Base-by-base conservation (phyloP, 352 stramenopile genomes). In the Phytophthora chlamydospora region DNA sequence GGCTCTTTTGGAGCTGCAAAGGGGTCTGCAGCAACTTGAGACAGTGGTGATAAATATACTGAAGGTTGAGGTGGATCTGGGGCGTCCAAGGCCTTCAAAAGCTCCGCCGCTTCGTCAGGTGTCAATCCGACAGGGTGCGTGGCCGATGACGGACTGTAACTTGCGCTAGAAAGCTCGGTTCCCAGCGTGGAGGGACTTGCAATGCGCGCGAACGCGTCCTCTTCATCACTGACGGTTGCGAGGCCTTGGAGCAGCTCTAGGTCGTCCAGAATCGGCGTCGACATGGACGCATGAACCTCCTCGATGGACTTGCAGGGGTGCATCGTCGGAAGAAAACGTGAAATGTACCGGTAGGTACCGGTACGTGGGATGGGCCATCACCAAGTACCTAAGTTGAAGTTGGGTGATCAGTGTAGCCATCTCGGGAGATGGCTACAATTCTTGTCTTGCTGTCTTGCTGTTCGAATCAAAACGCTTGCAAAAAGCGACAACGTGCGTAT, bases 41-140 rank as follows among this genome's bases (percentile, higher is more conserved):
- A 55, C 13, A 10, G 4, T 48, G 24, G 0, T 6, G 13, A 31
- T 50, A 35, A 1, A 14, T 40, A 11, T 36, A 13, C 5, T 27
- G 21, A 8, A 44, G 48, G 49, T 57, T 73, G 39, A 19, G 21
- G 50, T 14, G 50, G 17, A 13, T 62, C 39, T 1, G 64, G 58
- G 4, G 63, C 42, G 13, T 73, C 68, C 58, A 76, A 62, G 11
- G 60, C 62, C 17, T 61, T 66, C 12, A 76, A 64, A 47, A 76
- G 63, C 33, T 71, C 63, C 14, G 58, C 41, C 14, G 59, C 67
- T 65, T 76, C 68, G 43, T 76, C 63, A n/a, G 63, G 54, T 46
- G 68, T 73, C 43, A 76, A 50, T 11, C 43, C 46, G 6, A 40
- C 27, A 13, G 46, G 31, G 39, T 64, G 45, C 2, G 19, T 14